Conservation (phyloP, 495 filamentous ascomycete genomes). For the Penicillium pancosmium region DNA sequence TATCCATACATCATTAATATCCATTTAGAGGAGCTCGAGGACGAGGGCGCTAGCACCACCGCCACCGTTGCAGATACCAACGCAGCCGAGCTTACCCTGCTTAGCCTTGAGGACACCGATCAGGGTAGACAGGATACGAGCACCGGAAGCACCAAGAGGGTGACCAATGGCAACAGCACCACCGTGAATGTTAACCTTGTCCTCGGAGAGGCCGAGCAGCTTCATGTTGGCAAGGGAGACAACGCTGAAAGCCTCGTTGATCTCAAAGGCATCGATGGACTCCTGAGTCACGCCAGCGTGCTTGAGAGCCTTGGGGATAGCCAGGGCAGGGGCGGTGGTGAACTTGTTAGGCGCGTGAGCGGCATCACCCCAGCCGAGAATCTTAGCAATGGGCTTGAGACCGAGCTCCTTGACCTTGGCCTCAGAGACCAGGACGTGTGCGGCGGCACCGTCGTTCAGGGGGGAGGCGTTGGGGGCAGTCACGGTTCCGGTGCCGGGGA, state of each 20-base stretch:
- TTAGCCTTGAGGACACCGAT: constrained; percentile 86
- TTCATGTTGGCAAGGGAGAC: constrained; percentile 96
- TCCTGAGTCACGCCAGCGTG: constrained; percentile 79
- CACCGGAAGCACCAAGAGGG: constrained; percentile 89
- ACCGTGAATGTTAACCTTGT: constrained; percentile 94
- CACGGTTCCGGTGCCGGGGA: constrained; percentile 78
- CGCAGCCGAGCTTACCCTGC: constrained; percentile 89
- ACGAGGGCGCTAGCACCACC: constrained; percentile 92
- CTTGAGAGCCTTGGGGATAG: constrained; percentile 93
- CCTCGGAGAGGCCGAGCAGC: constrained; percentile 72
- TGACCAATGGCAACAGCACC: constrained; percentile 96
- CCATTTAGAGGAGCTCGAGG: constrained; percentile 61
- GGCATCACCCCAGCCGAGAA: constrained; percentile 95
- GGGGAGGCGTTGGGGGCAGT: constrained; percentile 98
- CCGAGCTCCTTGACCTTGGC: constrained; percentile 83
- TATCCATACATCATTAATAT: constrained; percentile 33
- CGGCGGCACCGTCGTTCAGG: constrained; percentile 90
- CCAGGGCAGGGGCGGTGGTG: constrained; percentile 91
- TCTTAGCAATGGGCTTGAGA: constrained; percentile 90
- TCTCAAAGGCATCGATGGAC: constrained; percentile 90
- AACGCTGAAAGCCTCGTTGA: constrained; percentile 98
- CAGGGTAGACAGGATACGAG: constrained; percentile 89
- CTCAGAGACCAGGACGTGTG: constrained; percentile 88
- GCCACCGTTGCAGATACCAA: constrained; percentile 97
- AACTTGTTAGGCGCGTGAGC: constrained; percentile 89